These are phyloP conservation scores for Kuraishia hungarica DNA, from an alignment of 805 yeast genomes.

Conservation along the genomic window DNA sequence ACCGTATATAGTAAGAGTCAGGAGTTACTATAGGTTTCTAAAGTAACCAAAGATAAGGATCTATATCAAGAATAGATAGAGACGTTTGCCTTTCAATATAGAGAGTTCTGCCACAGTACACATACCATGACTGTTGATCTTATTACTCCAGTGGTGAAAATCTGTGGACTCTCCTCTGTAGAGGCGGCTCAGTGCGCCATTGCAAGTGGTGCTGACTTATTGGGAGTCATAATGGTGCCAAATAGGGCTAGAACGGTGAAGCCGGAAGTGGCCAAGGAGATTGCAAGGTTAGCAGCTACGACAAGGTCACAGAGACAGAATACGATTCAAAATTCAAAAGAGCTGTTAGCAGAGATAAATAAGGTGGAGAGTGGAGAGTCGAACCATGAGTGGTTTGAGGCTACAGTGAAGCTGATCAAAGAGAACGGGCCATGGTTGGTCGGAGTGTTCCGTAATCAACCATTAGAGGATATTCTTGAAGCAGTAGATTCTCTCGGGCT, in stretches of 20 bases:
- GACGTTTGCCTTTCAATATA: too few species aligned
- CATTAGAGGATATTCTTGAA: slow-evolving; percentile 47
- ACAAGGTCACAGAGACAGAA: neutral
- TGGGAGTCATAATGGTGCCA: slow-evolving; percentile 89
- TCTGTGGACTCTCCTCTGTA: slow-evolving; percentile 70
- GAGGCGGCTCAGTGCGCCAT: slow-evolving; percentile 71
- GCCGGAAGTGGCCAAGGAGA: slow-evolving; percentile 32
- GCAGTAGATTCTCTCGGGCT: slow-evolving; percentile 36
- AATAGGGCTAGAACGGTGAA: slow-evolving; percentile 64
- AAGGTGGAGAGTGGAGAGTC: slow-evolving; percentile 6
- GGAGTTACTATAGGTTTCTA: neutral
- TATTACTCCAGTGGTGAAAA: slow-evolving; percentile 44
- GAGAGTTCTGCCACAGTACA: neutral
- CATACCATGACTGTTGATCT: neutral
- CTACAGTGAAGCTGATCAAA: slow-evolving; percentile 14
- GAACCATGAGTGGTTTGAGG: slow-evolving; percentile 21
- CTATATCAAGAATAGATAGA: too few species aligned
- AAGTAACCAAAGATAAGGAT: too few species aligned
- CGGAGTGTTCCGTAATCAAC: slow-evolving; percentile 87
- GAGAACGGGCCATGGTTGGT: slow-evolving; percentile 60
- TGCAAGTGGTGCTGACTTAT: slow-evolving; percentile 59
- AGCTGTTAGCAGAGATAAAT: slow-evolving; percentile 15
- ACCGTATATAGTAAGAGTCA: neutral
- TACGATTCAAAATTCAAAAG: slow-evolving; percentile 10
- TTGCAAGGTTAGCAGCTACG: slow-evolving; percentile 26